Evolutionary conservation across 345 rosid genomes (phyloP), one percentile per base, ranked within the genome.

Genomic region (Clausena lansium): DNA sequence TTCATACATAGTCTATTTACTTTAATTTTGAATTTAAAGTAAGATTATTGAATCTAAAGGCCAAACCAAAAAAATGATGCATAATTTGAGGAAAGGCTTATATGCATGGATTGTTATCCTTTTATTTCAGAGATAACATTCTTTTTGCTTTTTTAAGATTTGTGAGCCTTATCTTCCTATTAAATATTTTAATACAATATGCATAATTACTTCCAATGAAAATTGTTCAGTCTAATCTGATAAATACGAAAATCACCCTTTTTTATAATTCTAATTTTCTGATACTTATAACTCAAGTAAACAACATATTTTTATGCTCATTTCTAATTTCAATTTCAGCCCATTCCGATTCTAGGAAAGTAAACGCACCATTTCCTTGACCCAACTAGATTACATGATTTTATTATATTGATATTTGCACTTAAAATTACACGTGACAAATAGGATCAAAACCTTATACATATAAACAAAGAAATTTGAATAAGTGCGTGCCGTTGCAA

Each of bases 321-420:
- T 41, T 41, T 0, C 0, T 10, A 1, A 10, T 9, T 41, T 41
- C 14, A 41, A 41, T 41, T 41, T 41, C 0, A 41, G 0, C 0
- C 10, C 47, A 41, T 41, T 41, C 0, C 0, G 1, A 41, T 41
- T 11, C 1, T 41, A 41, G 0, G 0, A 2, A 41, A 39, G 0
- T 38, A 9, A 11, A 41, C 0, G 0, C 50, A 11, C 4, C 0
- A 41, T 41, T 41, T 41, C 4, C 4, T 13, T 13, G 0, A 41
- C 50, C 50, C 50, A 41, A 10, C 15, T 3, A 41, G 1, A 41
- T 41, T 41, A 41, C 50, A 11, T 41, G 50, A 39, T 39, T 39
- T 39, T 39, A 2, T 39, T 39, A 39, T 9, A 39, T 9, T 9
- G 9, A 36, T 39, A 0, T 39, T 9, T 39, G 47, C 47, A 39